Evolutionary conservation across 441 rosid species (phyloP).

Genomic region (Corymbia calophylla): DNA sequence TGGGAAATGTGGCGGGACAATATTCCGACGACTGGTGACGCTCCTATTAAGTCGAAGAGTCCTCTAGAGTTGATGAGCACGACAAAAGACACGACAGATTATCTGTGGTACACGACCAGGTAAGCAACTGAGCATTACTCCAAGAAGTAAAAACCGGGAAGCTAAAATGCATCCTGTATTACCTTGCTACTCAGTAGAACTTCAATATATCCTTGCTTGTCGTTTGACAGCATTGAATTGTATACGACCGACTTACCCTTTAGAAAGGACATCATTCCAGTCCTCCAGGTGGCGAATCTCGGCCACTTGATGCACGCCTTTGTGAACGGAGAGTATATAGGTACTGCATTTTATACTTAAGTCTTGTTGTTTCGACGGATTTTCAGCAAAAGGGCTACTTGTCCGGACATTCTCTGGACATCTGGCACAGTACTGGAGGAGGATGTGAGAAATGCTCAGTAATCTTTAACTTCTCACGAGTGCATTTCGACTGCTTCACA

Average conservation of each 20-base stretch:
- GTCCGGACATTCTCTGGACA: background rate
- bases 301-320: constrained; percentile 73
- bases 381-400: background rate
- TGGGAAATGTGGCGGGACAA: constrained; percentile 3
- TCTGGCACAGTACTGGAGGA: background rate
- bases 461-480: background rate
- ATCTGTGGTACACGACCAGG: constrained; percentile 69
- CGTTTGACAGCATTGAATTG: constrained; percentile 40
- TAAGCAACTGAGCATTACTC: constrained; percentile 3
- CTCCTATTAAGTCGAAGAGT: background rate
- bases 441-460: background rate
- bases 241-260: constrained; percentile 33
- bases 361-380: background rate
- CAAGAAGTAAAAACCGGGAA: background rate
- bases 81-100: constrained; percentile 67
- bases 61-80: constrained; percentile 43
- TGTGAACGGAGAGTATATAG: constrained; percentile 66
- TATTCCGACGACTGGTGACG: background rate
- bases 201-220: background rate
- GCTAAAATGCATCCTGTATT: background rate
- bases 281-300: constrained; percentile 69
- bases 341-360: constrained; percentile 15
- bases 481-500: background rate
- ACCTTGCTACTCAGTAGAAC: background rate
- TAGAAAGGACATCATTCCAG: constrained; percentile 30